A percentile compares a stretch with the other conserved stretches of the same genome.
Conservation (phyloP, 2,329 filamentous ascomycete species). For the Drechslera avenae region DNA sequence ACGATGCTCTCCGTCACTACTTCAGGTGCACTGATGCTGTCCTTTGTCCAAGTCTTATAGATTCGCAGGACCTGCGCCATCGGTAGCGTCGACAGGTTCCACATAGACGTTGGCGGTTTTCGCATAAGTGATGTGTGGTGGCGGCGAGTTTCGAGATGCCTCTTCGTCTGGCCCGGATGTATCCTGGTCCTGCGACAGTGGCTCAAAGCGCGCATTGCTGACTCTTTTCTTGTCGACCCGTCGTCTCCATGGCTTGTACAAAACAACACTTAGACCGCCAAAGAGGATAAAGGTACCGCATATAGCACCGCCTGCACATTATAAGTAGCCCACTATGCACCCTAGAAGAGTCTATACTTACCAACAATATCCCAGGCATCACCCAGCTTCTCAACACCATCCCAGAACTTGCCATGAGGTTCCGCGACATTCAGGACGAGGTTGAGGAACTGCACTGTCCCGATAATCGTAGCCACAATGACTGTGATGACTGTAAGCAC, state of each 20-base stretch:
- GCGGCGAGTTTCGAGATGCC: not conserved
- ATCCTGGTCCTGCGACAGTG: slow-evolving; percentile 25
- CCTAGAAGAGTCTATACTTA: slow-evolving; percentile 48
- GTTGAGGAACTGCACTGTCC: slow-evolving; percentile 80
- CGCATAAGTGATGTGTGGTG: not conserved
- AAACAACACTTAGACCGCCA: slow-evolving; percentile 71
- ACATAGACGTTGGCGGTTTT: slow-evolving; percentile 23
- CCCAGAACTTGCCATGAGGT: slow-evolving; percentile 82
- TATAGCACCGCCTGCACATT: slow-evolving; percentile 66
- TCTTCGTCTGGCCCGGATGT: slow-evolving; percentile 11
- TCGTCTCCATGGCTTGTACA: slow-evolving; percentile 80
- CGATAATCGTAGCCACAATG: slow-evolving; percentile 82
- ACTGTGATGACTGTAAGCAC: slow-evolving; percentile 85
- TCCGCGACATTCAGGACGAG: slow-evolving; percentile 77
- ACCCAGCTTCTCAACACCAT: slow-evolving; percentile 69
- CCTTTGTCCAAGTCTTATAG: not conserved
- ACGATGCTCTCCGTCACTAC: not conserved
- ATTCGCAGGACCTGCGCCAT: slow-evolving; percentile 17
- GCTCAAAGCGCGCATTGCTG: slow-evolving; percentile 35
- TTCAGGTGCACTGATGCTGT: not conserved
- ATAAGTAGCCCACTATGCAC: slow-evolving; percentile 1
- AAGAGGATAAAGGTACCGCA: slow-evolving; percentile 83
- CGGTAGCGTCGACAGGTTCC: slow-evolving; percentile 22
- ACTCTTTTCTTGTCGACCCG: slow-evolving; percentile 55
- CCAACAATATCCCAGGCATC: slow-evolving; percentile 47